Evolutionary conservation across 345 rosid genomes (phyloP).

Genomic region (Cardamine chenopodiifolia): DNA sequence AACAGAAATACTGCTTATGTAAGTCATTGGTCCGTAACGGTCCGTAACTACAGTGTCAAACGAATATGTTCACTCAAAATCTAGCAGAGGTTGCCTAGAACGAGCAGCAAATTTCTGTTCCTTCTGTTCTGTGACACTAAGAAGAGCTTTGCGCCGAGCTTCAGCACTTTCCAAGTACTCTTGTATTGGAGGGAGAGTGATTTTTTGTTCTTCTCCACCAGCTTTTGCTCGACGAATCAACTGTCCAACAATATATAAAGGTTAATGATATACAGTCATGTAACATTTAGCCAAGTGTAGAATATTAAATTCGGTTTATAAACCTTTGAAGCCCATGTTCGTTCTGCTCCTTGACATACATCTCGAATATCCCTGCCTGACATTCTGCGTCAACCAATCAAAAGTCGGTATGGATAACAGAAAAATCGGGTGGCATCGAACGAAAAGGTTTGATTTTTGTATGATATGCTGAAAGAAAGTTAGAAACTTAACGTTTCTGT

Average conservation of each 20-base stretch:
- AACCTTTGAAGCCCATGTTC: slow-evolving; percentile 95
- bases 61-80: slow-evolving; percentile 39
- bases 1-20: background rate
- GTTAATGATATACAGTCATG: background rate
- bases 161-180: slow-evolving; percentile 71
- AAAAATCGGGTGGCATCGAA: background rate
- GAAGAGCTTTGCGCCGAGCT: slow-evolving; percentile 54
- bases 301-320: background rate
- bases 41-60: background rate
- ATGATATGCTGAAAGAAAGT: background rate
- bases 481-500: slow-evolving; percentile 57
- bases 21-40: background rate
- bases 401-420: background rate
- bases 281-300: background rate
- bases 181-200: slow-evolving; percentile 62
- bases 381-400: slow-evolving; percentile 55
- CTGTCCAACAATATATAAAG: slow-evolving; percentile 39
- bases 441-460: background rate
- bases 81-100: slow-evolving; percentile 50
- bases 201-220: slow-evolving; percentile 39
- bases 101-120: slow-evolving; percentile 9
- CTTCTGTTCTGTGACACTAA: slow-evolving; percentile 46
- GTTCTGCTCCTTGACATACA: slow-evolving; percentile 91
- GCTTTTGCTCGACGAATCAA: slow-evolving; percentile 68
- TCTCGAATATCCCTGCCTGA: slow-evolving; percentile 91